A percentile compares a stretch with the other conserved stretches of the same genome.
phyloP scores from a whole-genome alignment of 2,329 filamentous ascomycete genomes.

The Rhynchosporium graminicola region DNA sequence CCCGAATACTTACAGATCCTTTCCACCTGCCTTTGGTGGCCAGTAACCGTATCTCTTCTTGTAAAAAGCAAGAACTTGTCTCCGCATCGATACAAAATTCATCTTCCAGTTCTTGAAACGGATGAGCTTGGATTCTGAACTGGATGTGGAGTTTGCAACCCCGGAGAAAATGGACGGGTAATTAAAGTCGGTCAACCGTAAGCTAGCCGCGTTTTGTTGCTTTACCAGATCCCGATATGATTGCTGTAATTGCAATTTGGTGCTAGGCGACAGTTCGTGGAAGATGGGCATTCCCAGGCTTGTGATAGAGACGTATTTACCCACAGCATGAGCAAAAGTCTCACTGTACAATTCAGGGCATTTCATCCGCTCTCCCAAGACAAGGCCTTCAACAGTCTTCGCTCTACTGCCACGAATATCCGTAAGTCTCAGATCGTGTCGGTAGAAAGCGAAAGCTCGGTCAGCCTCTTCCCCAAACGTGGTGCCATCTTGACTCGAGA shows the following conservation, averaged over 20 bases:
- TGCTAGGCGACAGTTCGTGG: conserved; percentile 67
- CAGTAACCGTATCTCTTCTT: conserved; percentile 69
- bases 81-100: conserved; percentile 73
- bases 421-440: conserved; percentile 73
- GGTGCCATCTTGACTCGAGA: conserved; percentile 55
- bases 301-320: conserved; percentile 76
- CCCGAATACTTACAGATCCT: conserved; percentile 42
- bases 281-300: conserved; percentile 69
- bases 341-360: conserved; percentile 84
- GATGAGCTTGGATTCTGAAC: conserved; percentile 72
- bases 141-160: conserved; percentile 79
- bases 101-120: conserved; percentile 83
- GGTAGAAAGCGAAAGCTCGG: conserved; percentile 70
- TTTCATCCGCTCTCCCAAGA: conserved; percentile 87
- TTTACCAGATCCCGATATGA: conserved; percentile 78
- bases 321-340: conserved; percentile 87
- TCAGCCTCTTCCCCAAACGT: conserved; percentile 62
- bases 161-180: conserved; percentile 90
- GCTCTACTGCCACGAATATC: conserved; percentile 82
- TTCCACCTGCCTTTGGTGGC: conserved; percentile 88
- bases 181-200: conserved; percentile 81
- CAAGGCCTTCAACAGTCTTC: conserved; percentile 84
- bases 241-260: conserved; percentile 77
- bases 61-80: conserved; percentile 61
- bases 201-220: conserved; percentile 69